Percentiles rank a stretch among this genome's conserved stretches.
Evolutionary conservation across 805 yeast species (phyloP).

Genomic region (Zygoascus biomembranicola): DNA sequence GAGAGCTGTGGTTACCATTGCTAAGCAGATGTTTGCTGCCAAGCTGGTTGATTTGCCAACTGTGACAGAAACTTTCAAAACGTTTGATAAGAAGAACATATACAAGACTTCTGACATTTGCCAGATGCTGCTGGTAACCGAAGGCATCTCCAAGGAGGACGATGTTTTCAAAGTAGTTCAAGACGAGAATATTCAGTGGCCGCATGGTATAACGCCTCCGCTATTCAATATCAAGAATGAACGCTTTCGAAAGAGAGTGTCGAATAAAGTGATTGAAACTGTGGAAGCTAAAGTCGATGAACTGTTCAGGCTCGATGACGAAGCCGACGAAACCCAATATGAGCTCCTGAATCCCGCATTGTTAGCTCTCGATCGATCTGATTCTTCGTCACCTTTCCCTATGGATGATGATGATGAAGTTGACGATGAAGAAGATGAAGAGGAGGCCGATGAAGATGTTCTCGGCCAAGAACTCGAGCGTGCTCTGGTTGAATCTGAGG

Average conservation of each 20-base stretch:
- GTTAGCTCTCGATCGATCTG: slow-evolving; percentile 16
- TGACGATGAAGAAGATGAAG: slow-evolving; percentile 26
- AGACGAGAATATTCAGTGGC: slow-evolving; percentile 30
- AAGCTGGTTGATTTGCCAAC: slow-evolving; percentile 87
- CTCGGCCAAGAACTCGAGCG: slow-evolving; percentile 17
- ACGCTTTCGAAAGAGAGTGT: slow-evolving; percentile 62
- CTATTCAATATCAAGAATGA: slow-evolving; percentile 60
- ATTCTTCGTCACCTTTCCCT: slow-evolving; percentile 25
- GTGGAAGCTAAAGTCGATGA: slow-evolving; percentile 75
- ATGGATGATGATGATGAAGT: slow-evolving; percentile 25
- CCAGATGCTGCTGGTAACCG: slow-evolving; percentile 75
- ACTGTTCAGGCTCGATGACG: slow-evolving; percentile 64
- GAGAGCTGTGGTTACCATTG: slow-evolving; percentile 69
- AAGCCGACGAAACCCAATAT: slow-evolving; percentile 71
- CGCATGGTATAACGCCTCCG: slow-evolving; percentile 83
- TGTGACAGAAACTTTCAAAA: slow-evolving; percentile 75
- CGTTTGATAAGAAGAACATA: slow-evolving; percentile 81
- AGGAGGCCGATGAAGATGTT: slow-evolving; percentile 26
- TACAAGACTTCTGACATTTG: slow-evolving; percentile 79
- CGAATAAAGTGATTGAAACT: slow-evolving; percentile 62
- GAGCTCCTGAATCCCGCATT: slow-evolving; percentile 48
- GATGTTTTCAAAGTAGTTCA: slow-evolving; percentile 24
- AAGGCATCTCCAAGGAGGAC: slow-evolving; percentile 41
- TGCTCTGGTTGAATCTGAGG: slow-evolving; percentile 41
- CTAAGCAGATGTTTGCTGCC: slow-evolving; percentile 67